These are phyloP conservation scores for Fraxinus pennsylvanica DNA, from an alignment of 257 asterid species.

Conservation along the genomic window DNA sequence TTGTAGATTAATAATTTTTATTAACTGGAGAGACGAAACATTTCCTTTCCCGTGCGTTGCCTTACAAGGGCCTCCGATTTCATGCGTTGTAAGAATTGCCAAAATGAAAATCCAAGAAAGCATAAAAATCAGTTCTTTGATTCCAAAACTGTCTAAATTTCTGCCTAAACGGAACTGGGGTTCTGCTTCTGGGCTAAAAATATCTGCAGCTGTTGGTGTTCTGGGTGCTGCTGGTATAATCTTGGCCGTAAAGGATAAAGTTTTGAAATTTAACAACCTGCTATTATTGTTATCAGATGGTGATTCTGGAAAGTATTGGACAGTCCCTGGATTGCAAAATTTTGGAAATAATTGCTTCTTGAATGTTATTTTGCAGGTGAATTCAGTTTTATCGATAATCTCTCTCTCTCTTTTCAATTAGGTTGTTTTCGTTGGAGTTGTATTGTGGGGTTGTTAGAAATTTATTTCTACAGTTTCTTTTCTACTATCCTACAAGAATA, in stretches of 20 bases:
- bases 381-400: not conserved
- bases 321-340: slow-evolving; percentile 79
- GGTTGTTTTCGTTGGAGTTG: not conserved
- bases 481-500: not conserved
- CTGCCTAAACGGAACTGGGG: slow-evolving; percentile 31
- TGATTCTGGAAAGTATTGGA: slow-evolving; percentile 39
- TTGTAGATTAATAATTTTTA: not conserved
- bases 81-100: not conserved
- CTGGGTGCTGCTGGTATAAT: slow-evolving; percentile 58
- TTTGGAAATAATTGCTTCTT: slow-evolving; percentile 86
- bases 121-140: slow-evolving; percentile 24
- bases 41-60: not conserved
- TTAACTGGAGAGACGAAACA: not conserved
- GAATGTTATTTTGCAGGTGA: slow-evolving; percentile 90
- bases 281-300: slow-evolving; percentile 24
- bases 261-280: slow-evolving; percentile 27
- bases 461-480: not conserved
- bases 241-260: slow-evolving; percentile 45
- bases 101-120: slow-evolving; percentile 33
- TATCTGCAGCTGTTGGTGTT: slow-evolving; percentile 55
- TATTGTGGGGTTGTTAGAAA: not conserved
- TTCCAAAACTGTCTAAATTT: slow-evolving; percentile 36
- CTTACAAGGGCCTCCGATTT: not conserved
- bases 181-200: slow-evolving; percentile 39
- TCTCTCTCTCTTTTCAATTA: not conserved